Percentiles rank a stretch among this genome's conserved stretches.
Conservation (phyloP, 2,329 filamentous ascomycete species). For the Arthrobotrys entomopaga region DNA sequence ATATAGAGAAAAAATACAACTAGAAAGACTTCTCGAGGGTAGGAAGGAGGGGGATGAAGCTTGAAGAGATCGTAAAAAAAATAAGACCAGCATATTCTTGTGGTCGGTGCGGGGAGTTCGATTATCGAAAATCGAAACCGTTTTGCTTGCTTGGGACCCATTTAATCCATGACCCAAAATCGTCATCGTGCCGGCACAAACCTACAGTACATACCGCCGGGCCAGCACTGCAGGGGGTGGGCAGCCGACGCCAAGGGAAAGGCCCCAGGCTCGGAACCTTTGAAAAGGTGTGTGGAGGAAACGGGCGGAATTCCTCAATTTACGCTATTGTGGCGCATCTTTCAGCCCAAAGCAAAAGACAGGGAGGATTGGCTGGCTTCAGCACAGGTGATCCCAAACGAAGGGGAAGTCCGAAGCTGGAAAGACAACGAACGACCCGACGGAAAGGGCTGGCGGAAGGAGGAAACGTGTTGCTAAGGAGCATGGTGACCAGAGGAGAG, state of each 20-base stretch:
- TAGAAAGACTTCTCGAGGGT: no score
- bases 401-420: conserved; percentile 43
- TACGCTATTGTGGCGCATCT: conserved; percentile 50
- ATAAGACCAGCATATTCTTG: not conserved
- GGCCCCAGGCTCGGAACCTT: not conserved
- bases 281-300: conserved; percentile 11
- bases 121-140: conserved; percentile 8
- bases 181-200: conserved; percentile 39
- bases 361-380: conserved; percentile 19
- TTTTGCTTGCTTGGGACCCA: conserved; percentile 27
- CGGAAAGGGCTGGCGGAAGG: conserved; percentile 7
- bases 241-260: conserved; percentile 20
- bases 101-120: conserved; percentile 21
- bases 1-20: no score
- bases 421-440: not conserved
- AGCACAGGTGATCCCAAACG: conserved; percentile 44
- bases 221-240: conserved; percentile 1
- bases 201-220: conserved; percentile 5
- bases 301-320: conserved; percentile 5
- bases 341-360: conserved; percentile 40
- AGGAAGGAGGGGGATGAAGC: no score
- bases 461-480: conserved; percentile 16
- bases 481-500: conserved; percentile 1
- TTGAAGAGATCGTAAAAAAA: not conserved
- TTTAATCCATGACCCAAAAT: conserved; percentile 41